Evolutionary conservation across 768 basidiomycete species (phyloP), one percentile per base, ranked within the genome.

Genomic region (Pisolithus orientalis): DNA sequence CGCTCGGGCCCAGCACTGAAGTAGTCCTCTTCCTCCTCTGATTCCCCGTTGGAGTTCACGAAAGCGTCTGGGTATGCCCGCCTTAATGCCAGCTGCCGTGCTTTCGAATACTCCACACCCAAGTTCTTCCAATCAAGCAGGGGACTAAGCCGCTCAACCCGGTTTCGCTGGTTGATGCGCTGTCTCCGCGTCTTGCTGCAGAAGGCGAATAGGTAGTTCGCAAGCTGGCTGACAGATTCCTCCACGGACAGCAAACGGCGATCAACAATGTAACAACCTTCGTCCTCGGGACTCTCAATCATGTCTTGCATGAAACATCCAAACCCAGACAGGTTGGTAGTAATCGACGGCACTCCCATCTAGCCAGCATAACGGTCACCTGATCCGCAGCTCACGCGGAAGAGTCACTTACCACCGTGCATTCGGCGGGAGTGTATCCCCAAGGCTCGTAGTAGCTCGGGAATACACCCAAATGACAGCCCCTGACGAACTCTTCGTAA

Each of bases 251-350:
- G 84, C 71, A 80, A 79, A 47, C 95, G 83, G 39, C 96, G 81
- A 66, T 98, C 95, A 59, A 98, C 85, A 65, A 98, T 97, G 70
- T 96, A 97, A 73, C 90, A 92, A 0, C 94, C 94, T 68, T 97
- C 94, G 50, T 95, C 94, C 55, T 92, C 83, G 0, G 94, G 93
- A 13, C 83, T 82, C 58, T 99, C 95, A 59, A 99, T 94, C 25
- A 98, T 77, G 65, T 99, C 96, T 69, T 95, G 92, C 90, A 98
- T 94, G 76, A 96, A 97, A 66, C 90, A 93, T 6, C 96, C 96
- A 58, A 98, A 98, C 38, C 96, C 96, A 16, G 94, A 96, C 29
- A 99, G 76, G 72, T 99, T 99, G 48, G 96, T 99, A 13, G 96
- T 98, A 48, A 98, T 84, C 32, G 87, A 90, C 0, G 96, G 96